A percentile compares a stretch with the other conserved stretches of the same genome.
Conservation (phyloP, 2,329 filamentous ascomycete genomes). For the Monascus ruber region DNA sequence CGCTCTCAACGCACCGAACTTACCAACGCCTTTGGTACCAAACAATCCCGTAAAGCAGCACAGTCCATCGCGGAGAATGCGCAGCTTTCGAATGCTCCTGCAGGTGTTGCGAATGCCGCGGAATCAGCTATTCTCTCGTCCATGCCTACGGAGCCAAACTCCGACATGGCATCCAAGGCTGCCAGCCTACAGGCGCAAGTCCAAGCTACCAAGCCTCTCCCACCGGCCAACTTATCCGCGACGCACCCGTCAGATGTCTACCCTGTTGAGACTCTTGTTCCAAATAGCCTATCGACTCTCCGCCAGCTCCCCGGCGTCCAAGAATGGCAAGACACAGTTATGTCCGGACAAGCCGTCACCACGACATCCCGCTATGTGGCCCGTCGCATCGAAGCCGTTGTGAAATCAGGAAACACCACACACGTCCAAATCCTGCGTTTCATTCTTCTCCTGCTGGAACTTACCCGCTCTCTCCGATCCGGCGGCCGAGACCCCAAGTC, state of each 20-base stretch:
- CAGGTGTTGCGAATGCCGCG: slow-evolving; percentile 23
- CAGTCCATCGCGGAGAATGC: slow-evolving; percentile 38
- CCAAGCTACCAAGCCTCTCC: slow-evolving; percentile 36
- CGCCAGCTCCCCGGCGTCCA: slow-evolving; percentile 30
- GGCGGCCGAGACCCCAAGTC: slow-evolving; percentile 13
- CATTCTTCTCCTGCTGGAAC: slow-evolving; percentile 34
- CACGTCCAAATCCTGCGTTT: slow-evolving; percentile 34
- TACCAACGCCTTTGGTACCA: slow-evolving; percentile 40
- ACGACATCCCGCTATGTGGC: slow-evolving; percentile 35
- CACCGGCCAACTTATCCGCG: slow-evolving; percentile 31
- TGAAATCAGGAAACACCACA: slow-evolving; percentile 27
- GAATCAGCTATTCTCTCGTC: slow-evolving; percentile 34
- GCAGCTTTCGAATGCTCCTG: slow-evolving; percentile 30
- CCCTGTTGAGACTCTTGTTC: slow-evolving; percentile 30
- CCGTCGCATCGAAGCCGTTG: slow-evolving; percentile 29
- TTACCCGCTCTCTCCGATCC: slow-evolving; percentile 25
- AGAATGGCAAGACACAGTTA: slow-evolving; percentile 32
- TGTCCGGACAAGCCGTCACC: slow-evolving; percentile 22
- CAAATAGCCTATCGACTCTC: slow-evolving; percentile 30
- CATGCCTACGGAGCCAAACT: slow-evolving; percentile 24
- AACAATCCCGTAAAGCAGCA: slow-evolving; percentile 38
- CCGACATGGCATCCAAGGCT: slow-evolving; percentile 20
- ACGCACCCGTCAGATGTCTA: slow-evolving; percentile 37
- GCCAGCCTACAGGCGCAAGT: slow-evolving; percentile 29
- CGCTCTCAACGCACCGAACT: slow-evolving; percentile 31